phyloP scores from a whole-genome alignment of 768 basidiomycete genomes.

The Rhodotorula diobovata region DNA sequence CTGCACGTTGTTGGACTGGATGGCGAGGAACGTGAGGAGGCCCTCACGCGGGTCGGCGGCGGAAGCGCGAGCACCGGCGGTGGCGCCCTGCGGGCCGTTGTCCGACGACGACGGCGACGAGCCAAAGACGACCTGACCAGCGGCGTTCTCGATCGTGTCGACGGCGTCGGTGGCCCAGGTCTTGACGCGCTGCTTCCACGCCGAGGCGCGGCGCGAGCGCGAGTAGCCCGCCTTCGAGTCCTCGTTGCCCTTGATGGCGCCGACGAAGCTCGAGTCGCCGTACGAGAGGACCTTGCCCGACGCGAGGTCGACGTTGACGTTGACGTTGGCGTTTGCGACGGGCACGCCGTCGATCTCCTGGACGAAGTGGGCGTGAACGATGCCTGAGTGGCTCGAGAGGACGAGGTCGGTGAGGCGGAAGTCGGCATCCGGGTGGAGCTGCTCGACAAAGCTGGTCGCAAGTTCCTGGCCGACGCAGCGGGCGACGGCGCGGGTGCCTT shows the following conservation, averaged over 20 bases:
- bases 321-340: conserved; percentile 67
- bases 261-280: conserved; percentile 63
- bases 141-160: neutral
- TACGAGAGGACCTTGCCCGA: conserved; percentile 76
- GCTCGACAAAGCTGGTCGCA: conserved; percentile 60
- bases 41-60: conserved; percentile 36
- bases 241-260: neutral
- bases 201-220: neutral
- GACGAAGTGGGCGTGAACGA: conserved; percentile 81
- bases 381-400: conserved; percentile 75
- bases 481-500: conserved; percentile 21
- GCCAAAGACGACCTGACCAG: conserved; percentile 27
- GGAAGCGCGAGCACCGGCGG: neutral
- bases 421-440: conserved; percentile 49
- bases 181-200: conserved; percentile 20
- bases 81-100: conserved; percentile 39
- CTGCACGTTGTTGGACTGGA: conserved; percentile 19
- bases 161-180: conserved; percentile 15
- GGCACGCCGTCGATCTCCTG: conserved; percentile 81
- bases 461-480: conserved; percentile 54
- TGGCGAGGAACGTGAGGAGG: conserved; percentile 37
- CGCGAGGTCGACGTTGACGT: conserved; percentile 89
- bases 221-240: neutral
- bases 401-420: conserved; percentile 68
- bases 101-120: conserved; percentile 16